phyloP scores from a whole-genome alignment of 768 basidiomycete genomes.

The Lentinula sp. region DNA sequence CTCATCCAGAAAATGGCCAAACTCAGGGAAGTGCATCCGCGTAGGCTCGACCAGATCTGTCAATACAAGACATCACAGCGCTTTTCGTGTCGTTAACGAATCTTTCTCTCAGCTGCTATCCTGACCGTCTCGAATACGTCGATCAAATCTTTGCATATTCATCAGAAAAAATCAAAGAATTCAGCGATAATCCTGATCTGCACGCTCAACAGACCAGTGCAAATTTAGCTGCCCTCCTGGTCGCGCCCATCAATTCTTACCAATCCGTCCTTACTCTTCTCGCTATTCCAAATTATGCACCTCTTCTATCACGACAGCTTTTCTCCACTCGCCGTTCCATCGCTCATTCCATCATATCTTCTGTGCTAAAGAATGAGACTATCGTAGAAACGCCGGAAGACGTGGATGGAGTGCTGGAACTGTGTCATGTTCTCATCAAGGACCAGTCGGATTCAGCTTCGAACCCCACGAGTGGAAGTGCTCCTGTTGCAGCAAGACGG shows the following conservation, averaged over 20 bases:
- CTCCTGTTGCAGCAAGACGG: slow-evolving; percentile 38
- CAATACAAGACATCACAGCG: slow-evolving; percentile 96
- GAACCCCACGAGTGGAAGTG: slow-evolving; percentile 20
- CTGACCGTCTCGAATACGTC: slow-evolving; percentile 94
- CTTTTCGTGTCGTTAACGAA: slow-evolving; percentile 93
- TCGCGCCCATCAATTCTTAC: slow-evolving; percentile 94
- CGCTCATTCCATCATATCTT: slow-evolving; percentile 91
- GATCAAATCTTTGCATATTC: slow-evolving; percentile 93
- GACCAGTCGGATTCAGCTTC: slow-evolving; percentile 62
- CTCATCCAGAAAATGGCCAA: not conserved
- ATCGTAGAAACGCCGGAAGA: slow-evolving; percentile 91
- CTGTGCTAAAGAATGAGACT: slow-evolving; percentile 95
- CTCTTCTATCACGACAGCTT: slow-evolving; percentile 78
- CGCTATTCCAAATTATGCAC: slow-evolving; percentile 85
- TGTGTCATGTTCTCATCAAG: slow-evolving; percentile 88
- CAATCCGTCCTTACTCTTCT: slow-evolving; percentile 96
- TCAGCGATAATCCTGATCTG: slow-evolving; percentile 80
- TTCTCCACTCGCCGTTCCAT: slow-evolving; percentile 89
- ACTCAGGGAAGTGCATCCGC: not conserved
- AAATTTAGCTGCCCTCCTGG: slow-evolving; percentile 87
- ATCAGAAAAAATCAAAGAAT: slow-evolving; percentile 79
- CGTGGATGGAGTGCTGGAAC: slow-evolving; percentile 86
- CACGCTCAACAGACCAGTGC: slow-evolving; percentile 81
- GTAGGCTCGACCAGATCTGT: slow-evolving; percentile 93
- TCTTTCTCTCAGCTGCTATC: slow-evolving; percentile 93